phyloP scores from a whole-genome alignment of 495 filamentous ascomycete species.

The Aspergillus bridgeri region DNA sequence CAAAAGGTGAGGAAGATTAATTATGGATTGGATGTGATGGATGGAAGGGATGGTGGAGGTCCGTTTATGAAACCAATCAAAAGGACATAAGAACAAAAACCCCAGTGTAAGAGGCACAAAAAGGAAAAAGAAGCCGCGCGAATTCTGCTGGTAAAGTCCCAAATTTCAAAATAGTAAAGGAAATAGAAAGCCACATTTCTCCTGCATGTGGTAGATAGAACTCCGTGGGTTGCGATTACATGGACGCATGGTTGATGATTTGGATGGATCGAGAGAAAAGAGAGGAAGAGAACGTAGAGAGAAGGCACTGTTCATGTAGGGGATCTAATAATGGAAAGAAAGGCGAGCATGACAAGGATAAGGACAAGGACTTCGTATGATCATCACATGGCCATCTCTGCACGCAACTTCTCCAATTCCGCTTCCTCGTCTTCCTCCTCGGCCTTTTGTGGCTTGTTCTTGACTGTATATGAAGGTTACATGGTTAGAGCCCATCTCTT shows the following conservation, averaged over 20 bases:
- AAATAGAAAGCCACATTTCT: background rate
- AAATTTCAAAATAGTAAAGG: background rate
- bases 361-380: background rate
- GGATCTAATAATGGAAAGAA: constrained; percentile 4
- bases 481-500: background rate
- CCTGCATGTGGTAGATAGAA: background rate
- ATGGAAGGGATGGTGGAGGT: background rate
- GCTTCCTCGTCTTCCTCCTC: constrained; percentile 89
- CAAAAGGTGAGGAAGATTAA: background rate
- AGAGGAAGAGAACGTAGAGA: background rate
- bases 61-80: background rate
- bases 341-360: background rate
- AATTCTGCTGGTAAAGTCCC: background rate
- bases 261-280: background rate
- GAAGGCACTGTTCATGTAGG: background rate
- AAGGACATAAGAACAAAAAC: background rate
- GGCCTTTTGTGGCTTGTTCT: constrained; percentile 49
- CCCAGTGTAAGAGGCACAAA: background rate
- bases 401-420: constrained; percentile 88
- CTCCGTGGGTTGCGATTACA: background rate
- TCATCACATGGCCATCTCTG: constrained; percentile 87
- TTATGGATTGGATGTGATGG: no score
- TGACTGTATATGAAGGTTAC: constrained; percentile 14
- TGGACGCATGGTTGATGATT: background rate
- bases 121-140: background rate